phyloP scores from a whole-genome alignment of 2,329 filamentous ascomycete species.

The Penicillium sp. region DNA sequence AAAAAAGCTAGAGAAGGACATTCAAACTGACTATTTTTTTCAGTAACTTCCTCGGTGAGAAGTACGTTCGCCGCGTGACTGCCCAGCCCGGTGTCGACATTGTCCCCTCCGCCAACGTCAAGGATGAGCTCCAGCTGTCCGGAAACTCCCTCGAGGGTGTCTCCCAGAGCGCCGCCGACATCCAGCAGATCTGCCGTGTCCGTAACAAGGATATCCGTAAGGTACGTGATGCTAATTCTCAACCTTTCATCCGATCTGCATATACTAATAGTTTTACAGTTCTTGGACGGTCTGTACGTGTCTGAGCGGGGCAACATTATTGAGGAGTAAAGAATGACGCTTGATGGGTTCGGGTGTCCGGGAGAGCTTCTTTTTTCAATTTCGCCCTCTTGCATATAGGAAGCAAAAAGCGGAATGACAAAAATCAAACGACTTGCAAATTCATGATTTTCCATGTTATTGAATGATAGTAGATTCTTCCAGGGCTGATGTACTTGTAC shows the following conservation, averaged over 20 bases:
- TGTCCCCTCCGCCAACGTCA: constrained; percentile 84
- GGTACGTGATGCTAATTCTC: constrained; percentile 52
- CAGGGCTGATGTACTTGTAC: not conserved
- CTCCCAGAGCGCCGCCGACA: constrained; percentile 97
- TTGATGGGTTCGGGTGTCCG: constrained; percentile 37
- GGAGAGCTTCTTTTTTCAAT: constrained; percentile 37
- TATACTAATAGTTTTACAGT: constrained; percentile 53
- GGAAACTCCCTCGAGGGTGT: constrained; percentile 98
- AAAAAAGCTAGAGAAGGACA: not conserved
- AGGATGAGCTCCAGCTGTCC: constrained; percentile 92
- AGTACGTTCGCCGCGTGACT: constrained; percentile 89
- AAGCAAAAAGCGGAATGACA: constrained; percentile 43
- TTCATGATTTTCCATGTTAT: constrained; percentile 16
- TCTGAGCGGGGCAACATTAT: constrained; percentile 96
- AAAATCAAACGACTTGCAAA: constrained; percentile 33
- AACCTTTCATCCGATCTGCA: not conserved
- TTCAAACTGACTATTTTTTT: constrained; percentile 10
- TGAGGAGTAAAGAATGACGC: constrained; percentile 52
- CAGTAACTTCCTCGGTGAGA: constrained; percentile 98
- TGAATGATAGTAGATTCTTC: not conserved
- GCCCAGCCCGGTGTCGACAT: constrained; percentile 92
- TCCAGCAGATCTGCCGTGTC: constrained; percentile 99
- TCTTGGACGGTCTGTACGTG: constrained; percentile 99
- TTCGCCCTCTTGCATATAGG: constrained; percentile 43
- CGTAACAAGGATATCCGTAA: constrained; percentile 99